Evolutionary conservation across 352 stramenopile species (phyloP), one percentile per base, ranked within the genome.

Genomic region (Globisporangium abappressorium): DNA sequence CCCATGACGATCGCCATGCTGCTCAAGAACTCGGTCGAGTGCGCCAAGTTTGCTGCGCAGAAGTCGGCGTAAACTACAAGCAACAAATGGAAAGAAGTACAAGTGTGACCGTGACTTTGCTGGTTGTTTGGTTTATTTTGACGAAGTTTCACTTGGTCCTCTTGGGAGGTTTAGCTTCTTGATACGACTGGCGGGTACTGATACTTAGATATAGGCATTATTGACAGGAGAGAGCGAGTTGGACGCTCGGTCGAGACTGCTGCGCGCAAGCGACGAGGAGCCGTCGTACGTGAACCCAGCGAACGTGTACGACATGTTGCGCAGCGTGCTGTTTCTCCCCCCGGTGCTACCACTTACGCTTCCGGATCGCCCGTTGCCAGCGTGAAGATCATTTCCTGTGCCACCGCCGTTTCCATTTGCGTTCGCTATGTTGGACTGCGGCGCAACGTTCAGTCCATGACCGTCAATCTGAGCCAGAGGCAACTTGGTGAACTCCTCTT

Each of bases 1-100:
- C 98, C 98, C 34, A 99, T 99, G 97, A 99, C 95, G 33, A 97
- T 98, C 70, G 93, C 95, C 18, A 98, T 97, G 90, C 80, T 98
- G 60, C 82, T 98, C 55, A 84, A 85, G 59, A 98, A 98, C 78
- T 85, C 77, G 9, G 77, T 93, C 46, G 70, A 72, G 49, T 90
- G 82, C 63, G 82, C 81, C 62, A 80, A 78, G 65, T 86, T 84
- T 70, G 82, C 74, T 11, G 59, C 59, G 11, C 24, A 62, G 11
- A 8, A 62, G 56, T 62, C 33, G 9, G 22, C 22, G 11, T 62
- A n/a, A 62, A 33, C 20, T 11, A 41, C 5, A 58, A 58, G 24
- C 22, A 43, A 43, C 18, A 55, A 59, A 28, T 30, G 26, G n/a
- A 38, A 61, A 49, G 3, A 41, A 34, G 8, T 28, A 53, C 8